These are phyloP conservation scores for Auricularia auricula-judae DNA, from an alignment of 768 basidiomycete species.

Conservation along the genomic window DNA sequence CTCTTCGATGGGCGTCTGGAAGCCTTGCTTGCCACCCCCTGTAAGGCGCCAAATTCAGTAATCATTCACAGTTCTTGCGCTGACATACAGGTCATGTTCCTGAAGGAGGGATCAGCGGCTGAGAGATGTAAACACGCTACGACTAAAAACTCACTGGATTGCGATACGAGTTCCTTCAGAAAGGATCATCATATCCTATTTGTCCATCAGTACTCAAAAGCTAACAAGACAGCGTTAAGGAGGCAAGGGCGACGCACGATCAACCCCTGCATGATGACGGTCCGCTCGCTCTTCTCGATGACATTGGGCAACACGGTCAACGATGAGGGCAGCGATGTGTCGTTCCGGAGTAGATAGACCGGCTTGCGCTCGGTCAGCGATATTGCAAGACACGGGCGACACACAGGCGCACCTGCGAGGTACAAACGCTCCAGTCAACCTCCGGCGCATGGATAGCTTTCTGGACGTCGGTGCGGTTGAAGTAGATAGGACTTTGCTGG, in stretches of 20 bases:
- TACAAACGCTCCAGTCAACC: constrained; percentile 21
- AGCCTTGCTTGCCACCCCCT: constrained; percentile 21
- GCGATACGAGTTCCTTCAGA: constrained; percentile 26
- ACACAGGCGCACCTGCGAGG: constrained; percentile 15
- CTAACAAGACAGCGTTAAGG: too few species aligned
- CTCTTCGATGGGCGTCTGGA: constrained; percentile 22
- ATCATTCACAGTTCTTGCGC: background rate
- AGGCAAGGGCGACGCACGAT: constrained; percentile 11
- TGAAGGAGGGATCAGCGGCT: background rate
- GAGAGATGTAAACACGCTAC: too few species aligned
- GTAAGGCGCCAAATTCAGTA: background rate
- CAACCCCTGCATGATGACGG: constrained; percentile 23
- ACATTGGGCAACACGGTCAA: constrained; percentile 25
- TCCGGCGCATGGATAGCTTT: constrained; percentile 27
- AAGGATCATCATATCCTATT: constrained; percentile 24
- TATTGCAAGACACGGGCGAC: constrained; percentile 15
- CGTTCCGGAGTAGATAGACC: constrained; percentile 6
- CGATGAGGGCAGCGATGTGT: constrained; percentile 20
- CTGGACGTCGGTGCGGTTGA: constrained; percentile 35
- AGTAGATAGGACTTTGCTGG: constrained; percentile 40
- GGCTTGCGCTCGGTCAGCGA: background rate
- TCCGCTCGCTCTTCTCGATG: constrained; percentile 25
- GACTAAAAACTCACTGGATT: constrained; percentile 18
- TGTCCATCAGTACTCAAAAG: too few species aligned
- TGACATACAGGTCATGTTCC: constrained; percentile 23